Conservation (phyloP, 768 basidiomycete species). For the Suillus plorans region DNA sequence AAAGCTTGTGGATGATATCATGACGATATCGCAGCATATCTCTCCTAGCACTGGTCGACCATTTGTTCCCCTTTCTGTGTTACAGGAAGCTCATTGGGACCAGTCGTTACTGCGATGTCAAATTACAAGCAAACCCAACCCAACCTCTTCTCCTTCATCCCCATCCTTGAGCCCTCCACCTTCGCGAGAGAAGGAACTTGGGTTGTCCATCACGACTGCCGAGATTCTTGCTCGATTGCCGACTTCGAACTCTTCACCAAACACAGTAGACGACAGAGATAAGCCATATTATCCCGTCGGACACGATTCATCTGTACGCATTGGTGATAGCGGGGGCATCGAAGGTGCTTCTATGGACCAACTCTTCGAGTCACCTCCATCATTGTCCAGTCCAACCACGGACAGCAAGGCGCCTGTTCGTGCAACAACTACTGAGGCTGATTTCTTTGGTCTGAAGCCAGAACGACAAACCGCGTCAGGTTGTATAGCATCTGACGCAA, state of each 20-base stretch:
- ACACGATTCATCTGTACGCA: slow-evolving; percentile 65
- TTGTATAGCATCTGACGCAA: slow-evolving; percentile 42
- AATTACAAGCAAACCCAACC: slow-evolving; percentile 43
- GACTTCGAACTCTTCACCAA: slow-evolving; percentile 17
- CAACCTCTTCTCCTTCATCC: slow-evolving; percentile 18
- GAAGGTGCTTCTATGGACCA: slow-evolving; percentile 67
- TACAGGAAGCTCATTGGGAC: slow-evolving; percentile 82
- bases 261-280: slow-evolving; percentile 20
- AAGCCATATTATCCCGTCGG: slow-evolving; percentile 64
- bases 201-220: slow-evolving; percentile 52
- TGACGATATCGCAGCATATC: slow-evolving; percentile 68
- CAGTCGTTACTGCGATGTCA: slow-evolving; percentile 65
- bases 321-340: slow-evolving; percentile 65
- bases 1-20: slow-evolving; percentile 79
- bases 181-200: slow-evolving; percentile 59
- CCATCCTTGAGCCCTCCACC: slow-evolving; percentile 37
- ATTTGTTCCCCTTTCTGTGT: slow-evolving; percentile 63
- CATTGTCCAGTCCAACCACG: slow-evolving; percentile 13
- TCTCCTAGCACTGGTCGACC: slow-evolving; percentile 69
- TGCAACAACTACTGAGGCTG: slow-evolving; percentile 42
- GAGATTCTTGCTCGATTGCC: slow-evolving; percentile 44
- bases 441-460: slow-evolving; percentile 64
- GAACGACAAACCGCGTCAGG: slow-evolving; percentile 41
- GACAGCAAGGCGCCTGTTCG: slow-evolving; percentile 28
- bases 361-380: slow-evolving; percentile 48